These are phyloP conservation scores for Whalleya microplaca DNA, from an alignment of 2,329 filamentous ascomycete genomes.

Conservation along the genomic window DNA sequence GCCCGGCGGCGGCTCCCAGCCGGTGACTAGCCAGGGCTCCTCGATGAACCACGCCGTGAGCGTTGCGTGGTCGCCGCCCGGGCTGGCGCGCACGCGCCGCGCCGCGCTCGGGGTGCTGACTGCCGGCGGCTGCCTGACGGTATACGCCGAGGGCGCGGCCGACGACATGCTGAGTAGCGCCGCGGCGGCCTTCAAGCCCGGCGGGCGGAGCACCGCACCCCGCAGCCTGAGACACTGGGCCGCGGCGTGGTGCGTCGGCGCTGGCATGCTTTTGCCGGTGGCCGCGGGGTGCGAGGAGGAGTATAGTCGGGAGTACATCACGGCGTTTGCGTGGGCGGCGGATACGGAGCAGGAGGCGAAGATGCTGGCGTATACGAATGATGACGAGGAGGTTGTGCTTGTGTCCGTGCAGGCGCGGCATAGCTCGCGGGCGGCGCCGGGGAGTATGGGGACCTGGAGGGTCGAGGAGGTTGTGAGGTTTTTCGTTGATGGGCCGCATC, in stretches of 20 bases:
- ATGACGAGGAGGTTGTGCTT: slow-evolving; percentile 54
- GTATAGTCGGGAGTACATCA: slow-evolving; percentile 44
- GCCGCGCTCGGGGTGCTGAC: slow-evolving; percentile 56
- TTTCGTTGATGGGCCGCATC: slow-evolving; percentile 50
- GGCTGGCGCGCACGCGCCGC: slow-evolving; percentile 57
- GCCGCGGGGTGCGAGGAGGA: slow-evolving; percentile 36
- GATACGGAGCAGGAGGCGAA: slow-evolving; percentile 46
- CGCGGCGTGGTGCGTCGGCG: slow-evolving; percentile 60
- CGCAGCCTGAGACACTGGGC: slow-evolving; percentile 53
- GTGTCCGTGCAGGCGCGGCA: slow-evolving; percentile 50
- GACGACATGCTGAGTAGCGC: slow-evolving; percentile 30
- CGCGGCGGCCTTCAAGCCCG: slow-evolving; percentile 28
- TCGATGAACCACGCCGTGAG: slow-evolving; percentile 59
- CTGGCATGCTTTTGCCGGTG: slow-evolving; percentile 52
- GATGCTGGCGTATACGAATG: slow-evolving; percentile 56
- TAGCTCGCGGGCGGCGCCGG: slow-evolving; percentile 18
- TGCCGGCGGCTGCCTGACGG: slow-evolving; percentile 52
- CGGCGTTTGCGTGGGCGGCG: slow-evolving; percentile 57
- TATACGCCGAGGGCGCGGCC: slow-evolving; percentile 53
- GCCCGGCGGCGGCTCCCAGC: slow-evolving; percentile 49
- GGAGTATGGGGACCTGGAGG: slow-evolving; percentile 45
- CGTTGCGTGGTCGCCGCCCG: slow-evolving; percentile 61
- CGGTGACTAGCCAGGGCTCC: slow-evolving; percentile 52
- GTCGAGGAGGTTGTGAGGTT: slow-evolving; percentile 57
- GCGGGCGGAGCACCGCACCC: slow-evolving; percentile 44